Evolutionary conservation across 2,329 filamentous ascomycete genomes (phyloP), one percentile per base, ranked within the genome.

Genomic region (Xylariaceae sp.): DNA sequence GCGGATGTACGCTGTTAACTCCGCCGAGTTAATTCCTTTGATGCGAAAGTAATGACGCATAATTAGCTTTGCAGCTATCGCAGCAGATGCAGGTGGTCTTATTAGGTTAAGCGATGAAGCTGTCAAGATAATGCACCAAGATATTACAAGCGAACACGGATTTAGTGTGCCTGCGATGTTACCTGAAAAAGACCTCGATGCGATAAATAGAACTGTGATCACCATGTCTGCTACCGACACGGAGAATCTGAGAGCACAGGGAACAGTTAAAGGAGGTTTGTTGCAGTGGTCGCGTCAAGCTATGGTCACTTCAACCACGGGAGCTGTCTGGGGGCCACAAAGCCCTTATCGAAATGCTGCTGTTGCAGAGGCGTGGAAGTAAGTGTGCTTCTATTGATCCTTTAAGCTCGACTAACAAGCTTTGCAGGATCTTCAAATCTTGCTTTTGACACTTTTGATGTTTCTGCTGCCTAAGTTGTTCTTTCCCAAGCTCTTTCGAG

Each of bases 1-100:
- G 4, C 62, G 67, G 5, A 66, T 69, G 6, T 69, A 71, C 49
- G 43, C 69, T 4, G 61, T 71, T 43, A 69, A 69, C 39, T 53
- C 63, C 1, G 65, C 62, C 1, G 54, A 66, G 11, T 58, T 69
- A 21, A 67, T 72, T 16, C 65, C 67, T 2, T 28, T 23, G 1
- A 3, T 69, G 3, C 65, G 69, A 28, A 67, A 63, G 28, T 66
- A 69, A 50, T 71, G 65, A 65, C 65, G 65, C 6, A 55, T 45
- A 4, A 28, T 70, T 48, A 69, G 65, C 53, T 70, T 71, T 23
- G 66, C 65, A 3, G 47, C 65, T 1, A 57, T 70, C 34, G 47
- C 63, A 1, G 67, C 67, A 11, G 63, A 56, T 21, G 62, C 66
- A 2, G 65, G 62, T 12, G 17, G 8, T 6, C 11, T 61, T 6